Evolutionary conservation across 345 rosid species (phyloP), one percentile per base, ranked within the genome.

Genomic region (Brassica nigra): DNA sequence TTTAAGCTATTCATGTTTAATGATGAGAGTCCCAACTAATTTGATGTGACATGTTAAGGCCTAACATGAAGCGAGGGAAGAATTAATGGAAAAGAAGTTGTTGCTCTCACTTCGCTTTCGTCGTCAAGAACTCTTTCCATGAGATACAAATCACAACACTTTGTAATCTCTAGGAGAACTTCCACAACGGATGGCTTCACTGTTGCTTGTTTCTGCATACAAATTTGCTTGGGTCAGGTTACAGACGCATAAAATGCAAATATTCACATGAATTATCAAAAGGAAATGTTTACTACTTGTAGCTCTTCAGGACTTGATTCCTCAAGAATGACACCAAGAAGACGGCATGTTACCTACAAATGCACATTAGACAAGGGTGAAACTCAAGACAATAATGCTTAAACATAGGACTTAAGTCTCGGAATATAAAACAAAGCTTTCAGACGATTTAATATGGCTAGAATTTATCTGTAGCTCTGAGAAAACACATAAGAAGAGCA

Each of bases 101-200:
- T 49, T 54, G 82, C 94, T 62, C 81, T 63, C 81, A 93, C 99
- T 86, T 95, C 98, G 42, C 95, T 93, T 77, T 90, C 91, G 52
- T 93, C 94, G 42, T 95, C 97, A 74, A 91, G 83, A 83, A 95
- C 99, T 87, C 99, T 90, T 87, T 95, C 99, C 99, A 95, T 95
- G 73, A 93, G 97, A 88, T 95, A 93, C 39, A 95, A 90, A 84
- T 95, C 99, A 84, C 95, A 91, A 78, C 78, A 89, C 83, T 89
- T 95, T 44, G 97, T 89, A 71, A 95, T 90, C 86, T 95, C 99
- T 84, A 95, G 81, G 34, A 95, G 91, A 76, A 93, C 95, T 85
- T 95, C 98, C 87, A 95, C 79, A 76, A 89, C 97, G 65, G 97
- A 93, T 76, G 97, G 86, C 84, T 82, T 90, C 70, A 95, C 93